Evolutionary conservation across 208 protist genomes (phyloP).

Genomic region (Phytomonas sp.): DNA sequence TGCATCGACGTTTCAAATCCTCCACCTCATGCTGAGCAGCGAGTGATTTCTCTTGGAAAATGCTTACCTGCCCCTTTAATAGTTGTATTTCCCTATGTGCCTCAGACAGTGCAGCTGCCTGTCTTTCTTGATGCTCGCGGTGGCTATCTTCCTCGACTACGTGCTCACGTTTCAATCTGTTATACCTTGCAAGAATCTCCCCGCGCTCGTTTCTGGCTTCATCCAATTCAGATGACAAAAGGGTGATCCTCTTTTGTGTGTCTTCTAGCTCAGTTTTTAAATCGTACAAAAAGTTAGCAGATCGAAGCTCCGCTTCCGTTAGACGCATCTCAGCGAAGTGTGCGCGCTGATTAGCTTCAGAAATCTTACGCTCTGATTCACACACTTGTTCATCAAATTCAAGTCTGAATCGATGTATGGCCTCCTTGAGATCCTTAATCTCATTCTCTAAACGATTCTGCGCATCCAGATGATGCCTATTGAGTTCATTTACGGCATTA

Average conservation of each 20-base stretch:
- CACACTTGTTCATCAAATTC: conserved; percentile 44
- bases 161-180: conserved; percentile 21
- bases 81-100: conserved; percentile 10
- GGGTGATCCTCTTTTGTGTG: conserved; percentile 25
- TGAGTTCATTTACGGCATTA: not conserved
- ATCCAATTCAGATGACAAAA: conserved; percentile 25
- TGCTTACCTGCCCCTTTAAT: conserved; percentile 16
- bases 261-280: conserved; percentile 51
- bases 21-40: conserved; percentile 15
- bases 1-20: conserved; percentile 9
- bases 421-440: conserved; percentile 33
- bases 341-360: conserved; percentile 36
- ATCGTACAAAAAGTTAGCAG: conserved; percentile 37
- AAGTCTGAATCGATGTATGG: conserved; percentile 25
- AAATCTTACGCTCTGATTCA: conserved; percentile 44
- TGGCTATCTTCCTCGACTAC: conserved; percentile 15
- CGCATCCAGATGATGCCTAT: not conserved
- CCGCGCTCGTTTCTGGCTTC: conserved; percentile 22
- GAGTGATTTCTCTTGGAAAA: conserved; percentile 13
- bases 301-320: conserved; percentile 27
- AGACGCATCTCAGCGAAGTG: conserved; percentile 49
- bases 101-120: conserved; percentile 11
- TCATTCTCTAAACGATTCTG: conserved; percentile 28
- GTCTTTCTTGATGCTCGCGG: conserved; percentile 14
- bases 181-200: conserved; percentile 29